These are phyloP conservation scores for Galeopsis tetrahit DNA, from an alignment of 257 asterid genomes.

Conservation along the genomic window DNA sequence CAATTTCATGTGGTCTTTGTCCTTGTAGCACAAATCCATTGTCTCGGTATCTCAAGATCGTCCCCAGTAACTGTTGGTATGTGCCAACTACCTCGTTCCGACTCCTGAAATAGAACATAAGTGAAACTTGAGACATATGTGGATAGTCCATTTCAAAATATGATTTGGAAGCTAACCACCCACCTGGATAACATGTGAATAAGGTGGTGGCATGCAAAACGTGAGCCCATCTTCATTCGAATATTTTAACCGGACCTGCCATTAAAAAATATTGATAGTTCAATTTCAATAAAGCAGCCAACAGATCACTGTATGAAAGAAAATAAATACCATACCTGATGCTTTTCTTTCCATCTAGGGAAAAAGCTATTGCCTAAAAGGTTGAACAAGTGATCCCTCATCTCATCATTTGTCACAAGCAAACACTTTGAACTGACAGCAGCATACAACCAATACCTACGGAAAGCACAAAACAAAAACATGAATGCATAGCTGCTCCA, in stretches of 20 bases:
- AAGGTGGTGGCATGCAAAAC: conserved; percentile 91
- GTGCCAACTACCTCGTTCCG: conserved; percentile 84
- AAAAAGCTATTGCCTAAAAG: conserved; percentile 82
- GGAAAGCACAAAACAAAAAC: conserved; percentile 19
- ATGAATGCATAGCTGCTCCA: not conserved
- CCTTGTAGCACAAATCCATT: conserved; percentile 88
- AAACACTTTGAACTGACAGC: conserved; percentile 87
- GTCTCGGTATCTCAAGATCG: conserved; percentile 77
- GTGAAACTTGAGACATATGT: conserved; percentile 11
- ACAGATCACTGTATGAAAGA: not conserved
- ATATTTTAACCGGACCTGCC: conserved; percentile 65
- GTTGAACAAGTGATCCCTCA: conserved; percentile 97
- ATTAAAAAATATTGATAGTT: not conserved
- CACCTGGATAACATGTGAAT: conserved; percentile 88
- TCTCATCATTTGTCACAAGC: conserved; percentile 96
- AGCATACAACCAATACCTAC: conserved; percentile 97
- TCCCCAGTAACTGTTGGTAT: conserved; percentile 81
- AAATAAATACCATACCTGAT: conserved; percentile 81
- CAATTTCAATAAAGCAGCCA: not conserved
- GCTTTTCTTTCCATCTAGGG: conserved; percentile 99
- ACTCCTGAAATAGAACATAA: conserved; percentile 61
- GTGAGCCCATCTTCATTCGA: conserved; percentile 41
- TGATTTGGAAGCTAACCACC: conserved; percentile 12
- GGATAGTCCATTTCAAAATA: not conserved
- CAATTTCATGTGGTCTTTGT: conserved; percentile 28